These are phyloP conservation scores for Phytophthora sp. DNA, from an alignment of 352 stramenopile species.

Conservation along the genomic window DNA sequence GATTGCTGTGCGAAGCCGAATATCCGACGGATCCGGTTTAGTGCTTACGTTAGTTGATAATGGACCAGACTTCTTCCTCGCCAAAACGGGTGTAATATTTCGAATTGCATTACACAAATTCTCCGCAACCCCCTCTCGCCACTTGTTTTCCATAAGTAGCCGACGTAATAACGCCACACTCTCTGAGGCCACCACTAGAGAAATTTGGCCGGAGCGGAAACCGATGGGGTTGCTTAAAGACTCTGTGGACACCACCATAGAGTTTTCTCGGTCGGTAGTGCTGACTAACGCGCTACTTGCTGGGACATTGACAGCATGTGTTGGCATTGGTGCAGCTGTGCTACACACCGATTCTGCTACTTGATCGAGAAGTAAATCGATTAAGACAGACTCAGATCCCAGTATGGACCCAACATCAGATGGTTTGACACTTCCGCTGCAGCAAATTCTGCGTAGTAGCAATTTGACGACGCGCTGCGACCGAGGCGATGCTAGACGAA, in stretches of 20 bases:
- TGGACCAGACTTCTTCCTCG: constrained; percentile 38
- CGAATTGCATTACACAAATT: constrained; percentile 74
- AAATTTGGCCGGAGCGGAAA: constrained; percentile 84
- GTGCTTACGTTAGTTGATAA: neutral
- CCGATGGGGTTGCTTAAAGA: constrained; percentile 84
- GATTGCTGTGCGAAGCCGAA: constrained; percentile 74
- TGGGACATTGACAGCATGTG: constrained; percentile 54
- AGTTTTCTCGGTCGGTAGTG: constrained; percentile 27
- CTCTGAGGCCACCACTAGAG: constrained; percentile 76
- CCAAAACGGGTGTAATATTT: constrained; percentile 74
- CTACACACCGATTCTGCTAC: constrained; percentile 87
- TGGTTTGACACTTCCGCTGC: constrained; percentile 70
- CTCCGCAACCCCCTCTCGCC: constrained; percentile 66
- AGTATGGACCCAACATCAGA: constrained; percentile 72
- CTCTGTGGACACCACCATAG: constrained; percentile 50
- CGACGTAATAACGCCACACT: constrained; percentile 80
- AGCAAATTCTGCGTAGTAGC: constrained; percentile 74
- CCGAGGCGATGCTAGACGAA: constrained; percentile 76
- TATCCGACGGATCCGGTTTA: constrained; percentile 48
- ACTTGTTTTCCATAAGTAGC: constrained; percentile 71
- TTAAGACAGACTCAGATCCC: constrained; percentile 78
- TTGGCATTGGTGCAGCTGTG: constrained; percentile 67
- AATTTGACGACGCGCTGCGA: constrained; percentile 87
- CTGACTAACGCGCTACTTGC: constrained; percentile 25
- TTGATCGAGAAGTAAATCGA: constrained; percentile 88